Conservation (phyloP, 2,329 filamentous ascomycete genomes). For the Penicillium sp. region DNA sequence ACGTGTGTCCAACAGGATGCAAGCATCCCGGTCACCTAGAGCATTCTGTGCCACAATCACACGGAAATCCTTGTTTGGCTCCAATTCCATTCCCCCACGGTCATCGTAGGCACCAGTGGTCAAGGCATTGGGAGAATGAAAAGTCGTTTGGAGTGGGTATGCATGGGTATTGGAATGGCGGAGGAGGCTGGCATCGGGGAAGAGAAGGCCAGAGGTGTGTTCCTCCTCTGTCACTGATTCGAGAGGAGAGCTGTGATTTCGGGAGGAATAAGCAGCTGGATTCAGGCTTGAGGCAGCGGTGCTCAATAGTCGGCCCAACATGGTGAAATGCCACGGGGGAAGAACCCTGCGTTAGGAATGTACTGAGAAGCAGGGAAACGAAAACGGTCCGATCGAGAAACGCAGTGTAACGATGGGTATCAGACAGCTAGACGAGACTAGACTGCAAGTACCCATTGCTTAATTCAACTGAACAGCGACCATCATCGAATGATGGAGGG, state of each 20-base stretch:
- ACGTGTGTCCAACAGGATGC: constrained; percentile 51
- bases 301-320: constrained; percentile 50
- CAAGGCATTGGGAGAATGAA: constrained; percentile 49
- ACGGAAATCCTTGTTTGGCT: constrained; percentile 49
- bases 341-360: constrained; percentile 15
- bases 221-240: constrained; percentile 56
- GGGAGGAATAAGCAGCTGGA: constrained; percentile 43
- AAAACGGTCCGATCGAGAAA: constrained; percentile 19
- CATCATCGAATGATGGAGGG: constrained; percentile 30
- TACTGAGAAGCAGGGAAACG: constrained; percentile 18
- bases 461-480: constrained; percentile 32
- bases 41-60: constrained; percentile 55
- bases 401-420: constrained; percentile 30
- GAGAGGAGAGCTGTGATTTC: constrained; percentile 41
- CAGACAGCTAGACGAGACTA: constrained; percentile 36
- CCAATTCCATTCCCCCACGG: constrained; percentile 51
- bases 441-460: constrained; percentile 40
- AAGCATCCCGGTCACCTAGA: constrained; percentile 52
- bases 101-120: constrained; percentile 52
- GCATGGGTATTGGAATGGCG: constrained; percentile 46
- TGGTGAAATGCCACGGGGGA: constrained; percentile 30
- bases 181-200: constrained; percentile 50
- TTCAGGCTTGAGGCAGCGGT: constrained; percentile 50
- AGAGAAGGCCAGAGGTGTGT: constrained; percentile 53
- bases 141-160: constrained; percentile 47